Evolutionary conservation across 306 rosid species (phyloP), one percentile per base, ranked within the genome.

Genomic region (Ziziphus jujuba): DNA sequence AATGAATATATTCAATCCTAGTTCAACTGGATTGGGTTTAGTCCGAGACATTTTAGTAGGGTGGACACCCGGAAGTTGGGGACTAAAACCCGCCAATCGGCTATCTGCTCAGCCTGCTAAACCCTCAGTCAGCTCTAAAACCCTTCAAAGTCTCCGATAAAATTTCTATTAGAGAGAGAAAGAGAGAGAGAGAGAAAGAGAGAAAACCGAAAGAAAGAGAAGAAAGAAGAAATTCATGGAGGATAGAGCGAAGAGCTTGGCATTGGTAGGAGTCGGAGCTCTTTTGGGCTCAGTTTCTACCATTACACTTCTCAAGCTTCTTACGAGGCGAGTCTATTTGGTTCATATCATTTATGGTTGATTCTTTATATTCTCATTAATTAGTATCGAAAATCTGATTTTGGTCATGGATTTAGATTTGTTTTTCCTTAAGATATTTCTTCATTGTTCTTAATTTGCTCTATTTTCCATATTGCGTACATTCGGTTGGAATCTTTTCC

Each of bases 231-330:
- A 71, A 72, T 59, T 10, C 33, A 69, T 66, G 64, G 84, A 77
- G 89, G 95, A 87, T 72, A 79, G 75, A 76, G 56, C 66, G 1
- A 84, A 81, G 77, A 72, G 70, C 69, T 71, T 90, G 24, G 89
- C 88, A 15, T 61, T 86, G 77, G 60, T 86, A 38, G 97, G 96
- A 59, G 81, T 80, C 33, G 96, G 97, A 34, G 93, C 84, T 72
- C 70, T 92, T 40, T 53, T 92, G 55, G 98, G 98, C 59, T 89
- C 98, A 43, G 69, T 80, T 35, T 87, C 98, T 21, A 87, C 97
- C 50, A 16, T 87, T 80, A 70, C 71, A 69, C 74, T 92, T 67
- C 83, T 87, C 52, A 86, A 70, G 80, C 84, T 92, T 74, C 76
- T 90, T 54, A 83, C 84, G 33, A 86, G 82, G 96, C 74, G 35